Evolutionary conservation across 1,284 basidiomycete species (phyloP).

Genomic region (Cryptococcus sp.): DNA sequence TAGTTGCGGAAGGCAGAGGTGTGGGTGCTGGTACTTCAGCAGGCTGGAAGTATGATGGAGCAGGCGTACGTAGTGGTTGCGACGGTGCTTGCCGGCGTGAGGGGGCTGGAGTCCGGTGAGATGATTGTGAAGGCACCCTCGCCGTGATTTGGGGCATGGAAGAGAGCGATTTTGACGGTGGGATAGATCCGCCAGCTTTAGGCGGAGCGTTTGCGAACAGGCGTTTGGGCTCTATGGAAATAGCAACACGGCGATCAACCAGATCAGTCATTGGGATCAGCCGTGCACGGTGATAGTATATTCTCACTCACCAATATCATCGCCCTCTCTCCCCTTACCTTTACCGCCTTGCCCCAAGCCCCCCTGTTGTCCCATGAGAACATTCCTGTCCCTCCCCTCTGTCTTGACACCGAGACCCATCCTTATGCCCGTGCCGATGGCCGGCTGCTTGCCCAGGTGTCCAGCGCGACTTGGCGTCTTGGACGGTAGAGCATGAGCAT

Average conservation of each 20-base stretch:
- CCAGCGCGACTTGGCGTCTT: constrained; percentile 36
- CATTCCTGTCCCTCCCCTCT: constrained; percentile 31
- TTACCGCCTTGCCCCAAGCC: constrained; percentile 17
- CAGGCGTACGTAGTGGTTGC: constrained; percentile 25
- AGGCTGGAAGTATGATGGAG: constrained; percentile 8
- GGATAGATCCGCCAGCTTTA: constrained; percentile 18
- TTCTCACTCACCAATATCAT: constrained; percentile 36
- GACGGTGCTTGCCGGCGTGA: constrained; percentile 5
- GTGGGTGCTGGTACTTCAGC: constrained; percentile 23
- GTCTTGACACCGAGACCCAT: constrained; percentile 29
- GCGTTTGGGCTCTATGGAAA: constrained; percentile 33
- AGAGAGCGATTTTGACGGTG: constrained; percentile 36
- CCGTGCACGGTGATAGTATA: too few species aligned
- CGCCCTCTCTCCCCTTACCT: constrained; percentile 28
- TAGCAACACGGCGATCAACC: background rate
- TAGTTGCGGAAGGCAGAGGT: constrained; percentile 42
- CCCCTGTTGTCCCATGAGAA: constrained; percentile 8
- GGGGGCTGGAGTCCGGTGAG: constrained; percentile 9
- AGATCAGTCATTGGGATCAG: background rate
- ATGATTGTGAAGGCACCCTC: background rate
- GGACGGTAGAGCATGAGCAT: constrained; percentile 30
- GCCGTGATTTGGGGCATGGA: constrained; percentile 25
- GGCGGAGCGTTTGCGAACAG: constrained; percentile 28
- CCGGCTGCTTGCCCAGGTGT: constrained; percentile 8
- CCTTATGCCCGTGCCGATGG: constrained; percentile 16